Base-by-base conservation (phyloP, 768 basidiomycete species). In the Daedaleopsis sinensis region DNA sequence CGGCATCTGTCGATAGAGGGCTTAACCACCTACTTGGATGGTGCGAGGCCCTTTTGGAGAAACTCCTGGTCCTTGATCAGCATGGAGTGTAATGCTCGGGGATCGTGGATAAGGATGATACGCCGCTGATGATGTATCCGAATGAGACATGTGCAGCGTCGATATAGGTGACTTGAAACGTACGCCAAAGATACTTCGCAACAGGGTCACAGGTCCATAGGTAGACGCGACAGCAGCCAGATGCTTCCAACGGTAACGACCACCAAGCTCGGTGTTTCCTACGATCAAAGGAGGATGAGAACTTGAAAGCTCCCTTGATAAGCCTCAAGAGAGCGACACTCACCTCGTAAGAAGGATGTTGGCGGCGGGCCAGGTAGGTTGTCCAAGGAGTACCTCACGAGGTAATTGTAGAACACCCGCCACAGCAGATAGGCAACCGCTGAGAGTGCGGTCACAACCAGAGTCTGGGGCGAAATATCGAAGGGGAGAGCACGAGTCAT, bases 181-280 rank as follows among this genome's bases (percentile, higher is more conserved):
- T 65, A 82, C 80, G 49, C 82, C 80, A 43, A 82, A 81, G 59
- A 82, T 76, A 8, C 80, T 80, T 36, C 77, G 66, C 3, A 82
- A 71, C 62, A 77, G 80, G 24, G 76, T 78, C 59, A 82, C 73
- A 5, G 77, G 77, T 6, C 80, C 82, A 57, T 76, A 83, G 1
- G 52, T 62, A 11, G 64, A 55, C 1, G 59, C 49, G 12, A 68
- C 39, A 12, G 61, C 23, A 7, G 27, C 27, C 16, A 27, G 7
- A 19, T n/a, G 50, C 9, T 55, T 49, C 47, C 19, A 49, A 7
- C 27, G 27, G 27, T 32, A 32, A 32, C 27, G 27, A 32, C 27
- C 27, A 32, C 27, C 27, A 32, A 11, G 55, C 61, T 15, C 52
- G 12, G 7, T 18, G 9, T 15, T 49, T 32, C 13, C 42, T 43